phyloP scores from a whole-genome alignment of 2,329 filamentous ascomycete species.

The Penicillium sp. region DNA sequence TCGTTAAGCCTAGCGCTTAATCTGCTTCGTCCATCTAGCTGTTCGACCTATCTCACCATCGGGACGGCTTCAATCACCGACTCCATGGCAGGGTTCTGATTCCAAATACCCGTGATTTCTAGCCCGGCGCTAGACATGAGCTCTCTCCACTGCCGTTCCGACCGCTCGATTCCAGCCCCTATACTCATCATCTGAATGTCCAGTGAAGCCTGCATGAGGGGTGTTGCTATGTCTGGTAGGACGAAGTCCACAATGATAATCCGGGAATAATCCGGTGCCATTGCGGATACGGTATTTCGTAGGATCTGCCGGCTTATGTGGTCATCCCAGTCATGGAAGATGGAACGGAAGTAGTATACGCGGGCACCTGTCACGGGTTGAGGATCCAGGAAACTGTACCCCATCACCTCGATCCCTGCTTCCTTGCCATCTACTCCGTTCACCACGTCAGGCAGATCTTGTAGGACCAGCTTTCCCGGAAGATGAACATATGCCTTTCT shows the following conservation, averaged over 20 bases:
- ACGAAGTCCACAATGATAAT: constrained; percentile 39
- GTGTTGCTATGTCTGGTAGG: constrained; percentile 29
- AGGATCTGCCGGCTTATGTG: constrained; percentile 33
- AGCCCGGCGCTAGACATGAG: constrained; percentile 30
- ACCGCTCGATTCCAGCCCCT: constrained; percentile 34
- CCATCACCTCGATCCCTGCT: constrained; percentile 30
- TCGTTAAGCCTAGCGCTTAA: not conserved
- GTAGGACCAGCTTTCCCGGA: constrained; percentile 37
- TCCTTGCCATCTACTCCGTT: constrained; percentile 5
- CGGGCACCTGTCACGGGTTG: constrained; percentile 35
- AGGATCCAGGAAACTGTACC: constrained; percentile 34
- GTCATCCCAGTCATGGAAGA: constrained; percentile 41
- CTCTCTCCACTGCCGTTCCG: constrained; percentile 32
- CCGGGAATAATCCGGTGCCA: constrained; percentile 31
- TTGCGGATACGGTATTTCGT: constrained; percentile 30
- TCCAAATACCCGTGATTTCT: constrained; percentile 31
- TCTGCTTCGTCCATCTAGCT: not conserved
- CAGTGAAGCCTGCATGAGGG: constrained; percentile 30
- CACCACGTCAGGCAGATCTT: constrained; percentile 39
- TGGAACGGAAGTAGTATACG: constrained; percentile 38
- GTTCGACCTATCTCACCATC: not conserved
- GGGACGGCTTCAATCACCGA: constrained; percentile 30
- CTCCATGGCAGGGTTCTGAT: constrained; percentile 26
- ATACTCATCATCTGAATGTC: constrained; percentile 43
- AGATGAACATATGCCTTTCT: constrained; percentile 31